These are phyloP conservation scores for Rhazya stricta DNA, from an alignment of 257 asterid species.

Conservation along the genomic window DNA sequence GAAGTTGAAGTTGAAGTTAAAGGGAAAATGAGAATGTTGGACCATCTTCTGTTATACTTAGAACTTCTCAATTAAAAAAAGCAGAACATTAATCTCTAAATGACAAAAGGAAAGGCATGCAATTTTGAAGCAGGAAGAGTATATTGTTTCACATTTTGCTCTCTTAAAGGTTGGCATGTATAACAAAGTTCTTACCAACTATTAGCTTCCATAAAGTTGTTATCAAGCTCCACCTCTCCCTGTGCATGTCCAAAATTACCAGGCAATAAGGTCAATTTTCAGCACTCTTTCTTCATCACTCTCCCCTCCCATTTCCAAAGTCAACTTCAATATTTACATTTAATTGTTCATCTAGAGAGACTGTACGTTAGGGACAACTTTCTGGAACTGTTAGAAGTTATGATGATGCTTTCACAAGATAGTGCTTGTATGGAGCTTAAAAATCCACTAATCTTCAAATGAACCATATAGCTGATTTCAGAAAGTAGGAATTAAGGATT, in stretches of 20 bases:
- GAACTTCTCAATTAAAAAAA: background rate
- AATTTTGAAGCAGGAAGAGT: background rate
- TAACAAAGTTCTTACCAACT: background rate
- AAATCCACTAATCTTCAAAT: background rate
- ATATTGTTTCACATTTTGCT: background rate
- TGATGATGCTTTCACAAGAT: background rate
- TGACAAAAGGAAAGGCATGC: background rate
- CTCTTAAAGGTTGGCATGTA: background rate
- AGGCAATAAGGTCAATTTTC: background rate
- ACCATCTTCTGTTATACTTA: background rate
- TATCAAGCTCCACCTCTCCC: background rate
- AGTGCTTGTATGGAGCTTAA: background rate
- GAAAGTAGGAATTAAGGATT: background rate
- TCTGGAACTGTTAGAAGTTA: background rate
- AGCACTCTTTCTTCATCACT: background rate
- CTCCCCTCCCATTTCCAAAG: background rate
- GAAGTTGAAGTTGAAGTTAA: background rate
- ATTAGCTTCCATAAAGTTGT: background rate
- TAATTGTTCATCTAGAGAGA: background rate
- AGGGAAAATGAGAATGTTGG: background rate
- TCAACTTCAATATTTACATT: background rate
- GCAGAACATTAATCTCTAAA: background rate
- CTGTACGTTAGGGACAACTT: background rate
- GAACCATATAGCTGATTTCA: background rate
- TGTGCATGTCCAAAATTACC: background rate